A percentile compares a stretch with the other conserved stretches of the same genome.
These are phyloP conservation scores for Acacia concinna DNA, from an alignment of 331 rosid species.

Conservation along the genomic window DNA sequence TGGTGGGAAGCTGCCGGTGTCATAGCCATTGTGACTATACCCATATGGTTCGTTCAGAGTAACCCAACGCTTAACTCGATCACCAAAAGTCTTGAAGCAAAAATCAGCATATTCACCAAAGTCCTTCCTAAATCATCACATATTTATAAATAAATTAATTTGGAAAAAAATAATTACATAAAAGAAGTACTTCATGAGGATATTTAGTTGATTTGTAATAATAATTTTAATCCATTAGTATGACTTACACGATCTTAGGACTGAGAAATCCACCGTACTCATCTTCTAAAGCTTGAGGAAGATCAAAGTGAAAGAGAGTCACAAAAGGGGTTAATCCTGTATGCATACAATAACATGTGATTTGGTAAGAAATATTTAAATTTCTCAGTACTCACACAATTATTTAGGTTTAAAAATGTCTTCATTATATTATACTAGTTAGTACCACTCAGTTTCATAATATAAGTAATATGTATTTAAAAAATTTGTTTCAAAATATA, in stretches of 20 bases:
- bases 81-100: constrained; percentile 56
- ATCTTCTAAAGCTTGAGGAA: constrained; percentile 59
- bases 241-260: constrained; percentile 45
- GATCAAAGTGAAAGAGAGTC: constrained; percentile 56
- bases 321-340: constrained; percentile 57
- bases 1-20: constrained; percentile 42
- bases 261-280: constrained; percentile 53
- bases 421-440: too few species aligned
- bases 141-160: not conserved
- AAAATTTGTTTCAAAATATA: too few species aligned
- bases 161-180: not conserved
- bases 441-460: too few species aligned
- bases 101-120: constrained; percentile 41
- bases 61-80: constrained; percentile 59
- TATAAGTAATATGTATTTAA: too few species aligned
- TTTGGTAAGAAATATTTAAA: too few species aligned
- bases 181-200: not conserved
- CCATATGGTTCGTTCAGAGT: constrained; percentile 55
- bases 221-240: not conserved
- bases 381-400: not conserved
- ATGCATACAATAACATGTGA: not conserved
- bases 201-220: not conserved
- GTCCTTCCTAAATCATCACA: constrained; percentile 39
- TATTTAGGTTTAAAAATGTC: too few species aligned
- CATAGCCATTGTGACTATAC: constrained; percentile 31